A percentile compares a stretch with the other conserved stretches of the same genome.
Conservation (phyloP, 371 early-diverging fungal species). For the Mucor plumbeus region DNA sequence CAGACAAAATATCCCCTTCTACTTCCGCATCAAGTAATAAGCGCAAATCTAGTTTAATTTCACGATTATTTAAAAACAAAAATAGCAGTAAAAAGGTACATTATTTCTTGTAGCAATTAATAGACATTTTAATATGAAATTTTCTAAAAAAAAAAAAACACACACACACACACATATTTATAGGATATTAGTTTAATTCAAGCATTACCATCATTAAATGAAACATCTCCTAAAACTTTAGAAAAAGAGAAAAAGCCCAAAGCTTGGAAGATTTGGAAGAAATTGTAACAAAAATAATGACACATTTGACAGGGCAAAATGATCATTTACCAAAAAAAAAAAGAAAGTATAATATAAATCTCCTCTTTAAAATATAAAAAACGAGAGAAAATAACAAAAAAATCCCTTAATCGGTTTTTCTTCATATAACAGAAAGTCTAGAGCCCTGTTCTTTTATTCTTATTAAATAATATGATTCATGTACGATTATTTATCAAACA, state of each 20-base stretch:
- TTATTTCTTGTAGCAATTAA: not conserved
- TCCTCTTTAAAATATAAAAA: not conserved
- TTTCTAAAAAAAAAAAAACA: too few relatives aligned
- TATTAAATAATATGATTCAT: not conserved
- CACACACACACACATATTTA: too few relatives aligned
- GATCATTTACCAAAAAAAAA: not conserved
- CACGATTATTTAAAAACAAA: slow-evolving; percentile 12
- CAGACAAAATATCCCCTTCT: slow-evolving; percentile 2
- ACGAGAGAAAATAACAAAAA: not conserved
- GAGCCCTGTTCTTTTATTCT: not conserved
- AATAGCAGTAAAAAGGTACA: slow-evolving; percentile 8
- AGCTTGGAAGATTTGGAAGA: slow-evolving; percentile 5
- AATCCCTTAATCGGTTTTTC: too few relatives aligned
- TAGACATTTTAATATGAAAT: not conserved
- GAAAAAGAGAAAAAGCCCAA: slow-evolving; percentile 10
- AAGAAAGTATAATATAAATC: not conserved
- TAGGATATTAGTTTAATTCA: not conserved
- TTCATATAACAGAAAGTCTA: not conserved
- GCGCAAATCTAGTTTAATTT: slow-evolving; percentile 3
- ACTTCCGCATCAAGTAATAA: not conserved
- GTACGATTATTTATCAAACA: too few relatives aligned
- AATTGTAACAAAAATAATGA: not conserved
- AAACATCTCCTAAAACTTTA: not conserved
- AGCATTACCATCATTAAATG: too few relatives aligned
- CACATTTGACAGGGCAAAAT: not conserved